Evolutionary conservation across 1,284 basidiomycete species (phyloP), one percentile per base, ranked within the genome.

Genomic region (Gymnopus androsaceus): DNA sequence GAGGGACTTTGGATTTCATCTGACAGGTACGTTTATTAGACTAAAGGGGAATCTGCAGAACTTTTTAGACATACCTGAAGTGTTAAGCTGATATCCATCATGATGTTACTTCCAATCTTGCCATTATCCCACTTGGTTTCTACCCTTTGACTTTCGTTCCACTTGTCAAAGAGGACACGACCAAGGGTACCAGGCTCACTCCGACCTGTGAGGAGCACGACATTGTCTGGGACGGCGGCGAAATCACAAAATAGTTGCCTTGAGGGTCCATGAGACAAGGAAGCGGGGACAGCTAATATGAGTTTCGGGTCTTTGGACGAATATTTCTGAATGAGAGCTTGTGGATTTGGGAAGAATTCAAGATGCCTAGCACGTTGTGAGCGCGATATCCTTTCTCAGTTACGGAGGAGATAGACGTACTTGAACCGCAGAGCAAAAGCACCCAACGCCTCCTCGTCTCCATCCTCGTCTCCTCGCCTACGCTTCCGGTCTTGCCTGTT

Each of bases 251-350:
- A 96, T 2, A 99, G 70, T 31, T 82, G 78, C 21, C 96, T 82
- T 0, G 95, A 96, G 7, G 92, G 90, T 1, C 97, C 96, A 67
- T 98, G 91, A 0, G 95, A 96, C 59, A 99, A 79, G 0, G 92
- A 92, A 0, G 91, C 87, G 0, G 97, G 96, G 19, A 96, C 90
- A 0, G 96, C 94, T 4, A 99, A 81, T 52, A 99, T 94, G 34
- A 98, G 82, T 68, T 98, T 98, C 0, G 96, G 93, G 56, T 91
- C 86, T 62, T 87, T 88, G 0, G 88, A 86, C 0, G 94, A 92
- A 64, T 95, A 90, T 3, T 85, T 87, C 59, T 91, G 84, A 42
- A 92, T 75, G 47, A 99, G 78, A 5, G 91, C 85, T 62, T 88
- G 86, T 4, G 94, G 86, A 58, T 85, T 91, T 1, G 88, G 76